Evolutionary conservation across 2,329 filamentous ascomycete genomes (phyloP).

Genomic region (Cylindrodendrum hubeiense): DNA sequence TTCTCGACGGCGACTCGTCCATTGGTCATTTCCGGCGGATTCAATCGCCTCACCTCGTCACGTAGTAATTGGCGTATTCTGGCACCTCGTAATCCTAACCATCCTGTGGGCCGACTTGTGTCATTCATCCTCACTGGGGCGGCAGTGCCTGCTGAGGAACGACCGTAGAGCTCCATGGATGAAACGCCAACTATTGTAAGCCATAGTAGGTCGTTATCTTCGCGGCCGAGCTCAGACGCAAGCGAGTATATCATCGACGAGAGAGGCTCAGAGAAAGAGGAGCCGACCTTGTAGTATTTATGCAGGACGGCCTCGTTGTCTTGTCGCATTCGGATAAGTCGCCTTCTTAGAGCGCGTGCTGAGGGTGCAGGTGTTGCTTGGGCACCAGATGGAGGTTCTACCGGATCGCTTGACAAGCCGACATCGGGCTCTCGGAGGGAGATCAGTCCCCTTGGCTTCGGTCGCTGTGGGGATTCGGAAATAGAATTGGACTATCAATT

Average conservation of each 20-base stretch:
- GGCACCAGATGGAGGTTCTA: constrained; percentile 69
- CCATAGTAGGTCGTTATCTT: constrained; percentile 98
- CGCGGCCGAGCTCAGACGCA: constrained; percentile 92
- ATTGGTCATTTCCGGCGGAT: constrained; percentile 78
- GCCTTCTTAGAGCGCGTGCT: constrained; percentile 77
- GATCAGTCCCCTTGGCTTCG: constrained; percentile 70
- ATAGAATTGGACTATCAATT: constrained; percentile 72
- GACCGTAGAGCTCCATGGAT: constrained; percentile 92
- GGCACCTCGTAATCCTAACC: constrained; percentile 85
- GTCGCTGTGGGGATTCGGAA: constrained; percentile 71
- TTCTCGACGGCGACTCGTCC: constrained; percentile 74
- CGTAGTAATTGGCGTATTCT: constrained; percentile 87
- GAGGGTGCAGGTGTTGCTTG: constrained; percentile 74
- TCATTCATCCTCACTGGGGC: constrained; percentile 68
- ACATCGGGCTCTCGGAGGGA: constrained; percentile 63
- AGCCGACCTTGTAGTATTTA: constrained; percentile 87
- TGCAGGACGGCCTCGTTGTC: constrained; percentile 83
- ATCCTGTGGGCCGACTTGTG: constrained; percentile 72
- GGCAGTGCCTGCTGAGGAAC: constrained; percentile 84
- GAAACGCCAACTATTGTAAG: constrained; percentile 93
- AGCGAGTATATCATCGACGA: constrained; percentile 95
- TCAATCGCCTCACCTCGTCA: constrained; percentile 93
- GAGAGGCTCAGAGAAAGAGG: constrained; percentile 94
- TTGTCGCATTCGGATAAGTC: constrained; percentile 79
- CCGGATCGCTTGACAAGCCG: constrained; percentile 61